Evolutionary conservation across 2,329 filamentous ascomycete genomes (phyloP).

Genomic region (Lasiodiplodia sp.): DNA sequence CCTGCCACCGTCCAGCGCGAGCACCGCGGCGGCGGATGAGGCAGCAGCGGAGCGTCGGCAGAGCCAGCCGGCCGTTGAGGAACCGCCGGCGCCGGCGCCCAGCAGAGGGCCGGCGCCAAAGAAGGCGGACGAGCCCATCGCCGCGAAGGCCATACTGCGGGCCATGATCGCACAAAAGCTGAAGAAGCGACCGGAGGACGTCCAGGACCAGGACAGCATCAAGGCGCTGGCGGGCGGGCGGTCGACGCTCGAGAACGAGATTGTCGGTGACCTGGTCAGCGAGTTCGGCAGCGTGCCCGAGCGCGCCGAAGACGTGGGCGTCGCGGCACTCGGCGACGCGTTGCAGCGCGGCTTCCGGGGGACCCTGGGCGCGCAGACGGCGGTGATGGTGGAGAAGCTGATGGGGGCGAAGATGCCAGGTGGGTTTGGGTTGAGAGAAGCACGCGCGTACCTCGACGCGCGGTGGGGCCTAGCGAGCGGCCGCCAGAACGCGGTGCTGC

Average conservation of each 20-base stretch:
- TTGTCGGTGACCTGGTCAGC: conserved; percentile 51
- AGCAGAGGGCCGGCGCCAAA: conserved; percentile 25
- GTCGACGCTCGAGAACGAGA: conserved; percentile 56
- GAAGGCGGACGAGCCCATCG: conserved; percentile 33
- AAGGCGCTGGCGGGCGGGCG: conserved; percentile 46
- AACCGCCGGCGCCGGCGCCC: conserved; percentile 4
- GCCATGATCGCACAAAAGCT: conserved; percentile 43
- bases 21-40: not conserved
- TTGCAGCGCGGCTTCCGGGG: conserved; percentile 43
- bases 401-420: conserved; percentile 33
- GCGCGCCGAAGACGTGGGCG: conserved; percentile 48
- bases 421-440: conserved; percentile 30
- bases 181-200: conserved; percentile 39
- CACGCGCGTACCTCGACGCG: conserved; percentile 30
- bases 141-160: conserved; percentile 37
- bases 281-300: conserved; percentile 54
- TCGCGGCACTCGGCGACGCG: conserved; percentile 42
- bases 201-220: conserved; percentile 41
- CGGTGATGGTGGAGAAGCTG: conserved; percentile 32
- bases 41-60: conserved; percentile 1
- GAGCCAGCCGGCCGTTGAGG: not conserved
- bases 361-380: conserved; percentile 41
- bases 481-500: conserved; percentile 33
- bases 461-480: conserved; percentile 32
- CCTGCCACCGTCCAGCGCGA: not conserved